Evolutionary conservation across 208 protist genomes (phyloP), one percentile per base, ranked within the genome.

Genomic region (Trypanosoma cruzi): DNA sequence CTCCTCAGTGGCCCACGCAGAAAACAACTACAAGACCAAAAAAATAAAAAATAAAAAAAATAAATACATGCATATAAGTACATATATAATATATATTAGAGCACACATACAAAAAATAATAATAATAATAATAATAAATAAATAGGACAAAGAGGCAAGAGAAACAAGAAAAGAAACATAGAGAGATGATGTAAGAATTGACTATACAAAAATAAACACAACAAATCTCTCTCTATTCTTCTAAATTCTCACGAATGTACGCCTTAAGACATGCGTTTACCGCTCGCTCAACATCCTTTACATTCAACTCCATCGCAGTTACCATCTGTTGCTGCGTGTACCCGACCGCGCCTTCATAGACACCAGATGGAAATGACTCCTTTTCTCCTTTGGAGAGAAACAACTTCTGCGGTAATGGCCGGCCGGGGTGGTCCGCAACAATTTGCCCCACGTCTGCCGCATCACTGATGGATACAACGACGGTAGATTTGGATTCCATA

Each of bases 391-490:
- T 34, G 2, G 85, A 71, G 36, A 89, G 77, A 31, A 91, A 73
- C 31, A 94, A 71, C 49, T 77, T 64, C 20, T 69, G 70, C 16
- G 77, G 66, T 49, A 82, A 77, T 10, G 78, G 78, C 8, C 69
- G 63, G 4, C 79, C 85, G 4, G 88, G 80, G 6, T 73, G 77
- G 31, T 81, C 63, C 40, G 83, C 77, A 11, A 85, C 64, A 0
- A 94, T 62, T 52, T 77, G 46, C 24, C 64, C 48, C 24, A 71
- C 63, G 14, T 80, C 67, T 7, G 69, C 71, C 8, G 77, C 73
- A 63, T 92, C 84, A 34, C 89, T 86, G 64, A 88, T 76, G 28
- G 72, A 72, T 32, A 94, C 50, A n/a, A 82, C 79, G n/a, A 92
- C 50, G 20, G 86, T 92, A 37, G 81, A 65, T 4, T 46, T 55